Evolutionary conservation across 2,329 filamentous ascomycete species (phyloP).

Genomic region (Fusarium miscanthi): DNA sequence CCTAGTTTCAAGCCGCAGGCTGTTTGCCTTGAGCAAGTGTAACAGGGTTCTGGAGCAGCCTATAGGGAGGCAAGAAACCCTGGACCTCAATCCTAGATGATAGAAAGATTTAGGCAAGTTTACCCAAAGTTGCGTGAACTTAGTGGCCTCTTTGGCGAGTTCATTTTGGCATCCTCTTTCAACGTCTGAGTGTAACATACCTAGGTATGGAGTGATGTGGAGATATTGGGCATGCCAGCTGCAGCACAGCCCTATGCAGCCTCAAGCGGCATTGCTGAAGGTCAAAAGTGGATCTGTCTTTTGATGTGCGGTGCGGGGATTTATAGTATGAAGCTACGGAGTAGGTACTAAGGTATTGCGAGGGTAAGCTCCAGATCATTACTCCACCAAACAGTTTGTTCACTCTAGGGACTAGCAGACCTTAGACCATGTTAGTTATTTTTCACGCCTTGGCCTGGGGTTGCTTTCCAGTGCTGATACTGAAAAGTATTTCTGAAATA

Average conservation of each 20-base stretch:
- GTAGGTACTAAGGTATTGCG: not conserved
- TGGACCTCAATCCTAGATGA: not conserved
- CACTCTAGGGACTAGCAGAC: not conserved
- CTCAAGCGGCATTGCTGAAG: slow-evolving; percentile 4
- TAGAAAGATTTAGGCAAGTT: not conserved
- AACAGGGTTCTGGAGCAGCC: not conserved
- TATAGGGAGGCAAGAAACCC: not conserved
- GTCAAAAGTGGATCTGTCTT: not conserved
- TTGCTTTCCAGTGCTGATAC: not conserved
- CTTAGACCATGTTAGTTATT: not conserved
- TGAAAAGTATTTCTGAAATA: not conserved
- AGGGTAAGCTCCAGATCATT: not conserved
- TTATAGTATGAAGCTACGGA: not conserved
- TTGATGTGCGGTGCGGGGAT: not conserved
- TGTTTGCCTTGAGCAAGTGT: slow-evolving; percentile 7
- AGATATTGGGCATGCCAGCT: not conserved
- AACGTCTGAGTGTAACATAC: not conserved
- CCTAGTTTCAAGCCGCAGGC: not conserved
- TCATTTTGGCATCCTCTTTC: not conserved
- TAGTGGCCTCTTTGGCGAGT: not conserved
- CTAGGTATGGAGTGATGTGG: not conserved
- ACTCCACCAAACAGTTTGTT: not conserved
- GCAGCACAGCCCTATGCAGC: slow-evolving; percentile 11
- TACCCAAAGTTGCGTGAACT: not conserved
- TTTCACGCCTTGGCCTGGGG: not conserved